These are phyloP conservation scores for Tephrocybe sp. DNA, from an alignment of 768 basidiomycete genomes.

Conservation along the genomic window DNA sequence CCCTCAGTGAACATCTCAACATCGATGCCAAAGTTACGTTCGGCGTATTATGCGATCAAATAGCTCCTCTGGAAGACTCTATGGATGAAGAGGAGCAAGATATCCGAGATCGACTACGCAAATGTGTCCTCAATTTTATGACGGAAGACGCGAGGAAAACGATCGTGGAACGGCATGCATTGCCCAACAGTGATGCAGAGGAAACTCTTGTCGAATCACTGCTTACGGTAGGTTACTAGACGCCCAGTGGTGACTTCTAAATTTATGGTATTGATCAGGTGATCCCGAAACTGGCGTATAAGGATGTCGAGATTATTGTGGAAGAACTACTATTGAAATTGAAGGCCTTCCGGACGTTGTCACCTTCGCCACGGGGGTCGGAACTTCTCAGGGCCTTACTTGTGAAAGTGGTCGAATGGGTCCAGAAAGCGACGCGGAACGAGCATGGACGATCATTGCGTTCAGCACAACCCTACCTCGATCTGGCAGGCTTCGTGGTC, in stretches of 20 bases:
- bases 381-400: constrained; percentile 32
- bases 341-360: constrained; percentile 36
- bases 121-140: constrained; percentile 60
- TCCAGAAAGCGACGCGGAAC: constrained; percentile 12
- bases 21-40: constrained; percentile 60
- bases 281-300: constrained; percentile 39
- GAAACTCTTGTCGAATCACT: constrained; percentile 45
- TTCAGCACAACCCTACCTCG: constrained; percentile 41
- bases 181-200: constrained; percentile 45
- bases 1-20: constrained; percentile 60
- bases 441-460: constrained; percentile 30
- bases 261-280: constrained; percentile 35
- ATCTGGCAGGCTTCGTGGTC: constrained; percentile 42
- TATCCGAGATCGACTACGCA: constrained; percentile 55
- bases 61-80: constrained; percentile 47
- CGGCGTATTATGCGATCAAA: constrained; percentile 68
- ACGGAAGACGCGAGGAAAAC: constrained; percentile 46
- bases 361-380: constrained; percentile 31
- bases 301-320: constrained; percentile 46
- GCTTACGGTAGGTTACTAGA: constrained; percentile 38
- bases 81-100: constrained; percentile 56
- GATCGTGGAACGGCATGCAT: constrained; percentile 43
- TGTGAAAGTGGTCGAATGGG: constrained; percentile 15
- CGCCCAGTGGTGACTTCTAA: constrained; percentile 1
- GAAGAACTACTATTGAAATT: constrained; percentile 52